phyloP scores from a whole-genome alignment of 495 filamentous ascomycete genomes.

The Daldinia bambusicola region DNA sequence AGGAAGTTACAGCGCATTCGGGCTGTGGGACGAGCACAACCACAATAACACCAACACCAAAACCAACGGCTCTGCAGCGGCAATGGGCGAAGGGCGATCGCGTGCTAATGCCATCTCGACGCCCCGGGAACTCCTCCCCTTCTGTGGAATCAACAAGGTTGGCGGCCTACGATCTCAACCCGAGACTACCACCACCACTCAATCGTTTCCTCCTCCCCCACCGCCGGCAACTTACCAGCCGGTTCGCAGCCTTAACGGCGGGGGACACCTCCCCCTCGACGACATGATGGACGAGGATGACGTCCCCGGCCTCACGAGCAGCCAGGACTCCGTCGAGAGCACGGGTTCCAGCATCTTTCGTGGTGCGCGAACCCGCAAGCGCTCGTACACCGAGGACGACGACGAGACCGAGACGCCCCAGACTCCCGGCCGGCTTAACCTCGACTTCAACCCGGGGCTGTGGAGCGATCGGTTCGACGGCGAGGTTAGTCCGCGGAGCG shows the following conservation, averaged over 20 bases:
- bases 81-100: conserved; percentile 40
- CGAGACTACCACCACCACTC: background rate
- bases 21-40: conserved; percentile 54
- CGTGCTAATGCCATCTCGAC: conserved; percentile 46
- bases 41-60: too few relatives aligned
- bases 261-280: conserved; percentile 24
- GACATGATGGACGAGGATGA: conserved; percentile 36
- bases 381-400: conserved; percentile 51
- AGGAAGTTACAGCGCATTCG: conserved; percentile 59
- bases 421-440: conserved; percentile 33
- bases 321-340: conserved; percentile 52
- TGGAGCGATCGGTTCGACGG: conserved; percentile 43
- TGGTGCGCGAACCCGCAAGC: conserved; percentile 50
- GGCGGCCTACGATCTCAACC: conserved; percentile 65
- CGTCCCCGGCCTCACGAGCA: conserved; percentile 51
- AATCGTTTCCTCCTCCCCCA: background rate
- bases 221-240: conserved; percentile 36
- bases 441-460: conserved; percentile 32
- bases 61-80: conserved; percentile 8
- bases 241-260: conserved; percentile 25
- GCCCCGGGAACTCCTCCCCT: conserved; percentile 72
- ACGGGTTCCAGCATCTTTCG: conserved; percentile 27
- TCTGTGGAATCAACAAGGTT: conserved; percentile 77
- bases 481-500: conserved; percentile 53
- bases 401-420: conserved; percentile 27